Base-by-base conservation (phyloP, 176 grass and related monocot species). In the Puya raimondii region DNA sequence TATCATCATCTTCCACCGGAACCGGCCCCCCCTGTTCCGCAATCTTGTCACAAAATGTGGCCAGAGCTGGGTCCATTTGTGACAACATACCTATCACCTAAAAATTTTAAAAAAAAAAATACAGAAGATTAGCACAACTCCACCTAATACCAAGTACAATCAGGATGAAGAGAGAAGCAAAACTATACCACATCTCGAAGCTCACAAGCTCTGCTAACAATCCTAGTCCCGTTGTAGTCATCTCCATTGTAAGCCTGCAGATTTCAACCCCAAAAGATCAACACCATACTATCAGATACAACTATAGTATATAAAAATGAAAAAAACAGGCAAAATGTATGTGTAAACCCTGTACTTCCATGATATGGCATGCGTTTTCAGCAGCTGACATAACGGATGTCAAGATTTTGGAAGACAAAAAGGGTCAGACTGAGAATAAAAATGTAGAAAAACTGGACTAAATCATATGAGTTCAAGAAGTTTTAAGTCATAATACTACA, bases 51-150 rank as follows among this genome's bases (percentile, higher is more conserved):
- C 95, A 99, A 42, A 88, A 94, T 67, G 95, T 94, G 26, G 86
- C 80, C 78, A 99, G 70, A 72, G 87, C 78, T 71, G 95, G 95
- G 70, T 99, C 95, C 80, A 99, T 99, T 71, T 99, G 95, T 63
- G 95, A 91, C 76, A 99, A 79, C 95, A 99, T 99, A 63, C 90
- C 87, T 84, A 88, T 80, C 63, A 91, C 95, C 95, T 99, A 70
- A 74, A 72, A 70, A 25, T 50, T 70, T 48, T 10, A 14, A 69
- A 65, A 68, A n/a, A 11, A 7, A 27, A 56, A 68, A 75, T 49
- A 54, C 4, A 57, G 9, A 57, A 42, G 47, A 65, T 12, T 53
- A 15, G 33, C 47, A 52, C 21, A 14, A 59, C 48, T 42, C 20
- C 12, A 10, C 12, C 29, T 29, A 15, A 7, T 42, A 47, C 15